Conservation (phyloP, 768 basidiomycete genomes). For the Cubamyces sp. region DNA sequence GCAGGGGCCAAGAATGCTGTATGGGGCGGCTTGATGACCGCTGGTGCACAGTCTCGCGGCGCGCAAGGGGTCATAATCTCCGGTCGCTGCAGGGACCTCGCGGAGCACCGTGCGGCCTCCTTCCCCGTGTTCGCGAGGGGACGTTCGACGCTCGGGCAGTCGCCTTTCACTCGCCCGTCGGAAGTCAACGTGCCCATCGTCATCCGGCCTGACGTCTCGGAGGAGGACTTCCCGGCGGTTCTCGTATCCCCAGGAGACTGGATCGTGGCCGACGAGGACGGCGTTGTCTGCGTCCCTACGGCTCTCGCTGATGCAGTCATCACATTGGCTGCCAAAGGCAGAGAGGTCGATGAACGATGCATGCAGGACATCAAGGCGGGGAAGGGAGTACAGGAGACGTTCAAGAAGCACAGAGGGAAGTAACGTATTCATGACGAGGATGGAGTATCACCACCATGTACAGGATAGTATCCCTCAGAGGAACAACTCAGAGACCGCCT, state of each 20-base stretch:
- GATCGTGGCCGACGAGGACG: constrained; percentile 87
- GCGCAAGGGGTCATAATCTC: constrained; percentile 80
- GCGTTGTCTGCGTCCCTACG: constrained; percentile 80
- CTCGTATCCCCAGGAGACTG: constrained; percentile 75
- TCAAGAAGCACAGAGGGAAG: constrained; percentile 72
- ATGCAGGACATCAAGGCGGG: constrained; percentile 78
- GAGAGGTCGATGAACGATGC: constrained; percentile 70
- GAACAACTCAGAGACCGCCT: no score
- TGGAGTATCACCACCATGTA: neutral
- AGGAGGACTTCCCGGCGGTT: constrained; percentile 52
- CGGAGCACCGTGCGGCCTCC: constrained; percentile 66
- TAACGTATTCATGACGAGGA: constrained; percentile 1
- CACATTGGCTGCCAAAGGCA: constrained; percentile 57
- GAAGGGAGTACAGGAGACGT: constrained; percentile 74
- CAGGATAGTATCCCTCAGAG: no score
- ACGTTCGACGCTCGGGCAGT: constrained; percentile 85
- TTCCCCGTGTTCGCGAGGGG: constrained; percentile 87
- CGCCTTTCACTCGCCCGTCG: constrained; percentile 80
- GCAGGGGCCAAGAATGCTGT: constrained; percentile 78
- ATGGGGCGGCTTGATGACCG: constrained; percentile 93
- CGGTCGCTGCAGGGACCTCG: constrained; percentile 83
- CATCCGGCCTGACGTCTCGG: constrained; percentile 42
- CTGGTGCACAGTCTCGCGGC: constrained; percentile 74
- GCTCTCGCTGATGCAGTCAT: constrained; percentile 57
- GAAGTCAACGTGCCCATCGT: constrained; percentile 69